A percentile compares a stretch with the other conserved stretches of the same genome.
Evolutionary conservation across 305 asterid species (phyloP).

Genomic region (Solanum aculeatissimum): DNA sequence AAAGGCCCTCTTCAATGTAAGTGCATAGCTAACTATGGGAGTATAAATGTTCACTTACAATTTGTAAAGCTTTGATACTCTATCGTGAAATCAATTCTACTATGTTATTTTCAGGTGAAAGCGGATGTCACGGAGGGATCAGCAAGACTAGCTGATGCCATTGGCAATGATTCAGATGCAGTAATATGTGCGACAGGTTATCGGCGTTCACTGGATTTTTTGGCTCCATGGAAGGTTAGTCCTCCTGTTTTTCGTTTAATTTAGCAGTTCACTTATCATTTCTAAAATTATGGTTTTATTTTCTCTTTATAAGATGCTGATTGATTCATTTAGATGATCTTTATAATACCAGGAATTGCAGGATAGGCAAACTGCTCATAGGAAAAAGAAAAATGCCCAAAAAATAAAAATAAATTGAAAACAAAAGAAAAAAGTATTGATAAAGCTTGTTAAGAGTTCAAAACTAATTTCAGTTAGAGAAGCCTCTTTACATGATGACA

Average conservation of each 20-base stretch:
- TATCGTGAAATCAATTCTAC: not conserved
- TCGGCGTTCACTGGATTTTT: constrained; percentile 69
- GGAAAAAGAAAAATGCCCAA: not conserved
- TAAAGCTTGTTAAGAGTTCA: not conserved
- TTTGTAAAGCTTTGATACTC: not conserved
- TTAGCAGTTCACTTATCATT: not conserved
- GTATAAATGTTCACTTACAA: not conserved
- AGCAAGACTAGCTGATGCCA: constrained; percentile 60
- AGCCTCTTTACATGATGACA: not conserved
- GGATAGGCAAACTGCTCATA: not conserved
- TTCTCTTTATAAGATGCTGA: not conserved
- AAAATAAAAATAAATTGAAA: not conserved
- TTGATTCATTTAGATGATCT: not conserved
- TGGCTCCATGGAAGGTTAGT: constrained; percentile 87
- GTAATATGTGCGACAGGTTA: constrained; percentile 94
- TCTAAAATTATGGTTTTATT: not conserved
- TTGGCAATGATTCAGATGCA: constrained; percentile 86
- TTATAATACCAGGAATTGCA: not conserved
- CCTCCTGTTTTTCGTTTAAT: not conserved
- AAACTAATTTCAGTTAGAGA: not conserved
- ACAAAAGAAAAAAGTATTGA: not conserved
- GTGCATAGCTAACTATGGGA: not conserved
- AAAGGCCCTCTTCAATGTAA: not conserved
- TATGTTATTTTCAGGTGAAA: constrained; percentile 43
- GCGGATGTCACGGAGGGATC: constrained; percentile 95